Percentiles rank a stretch among this genome's conserved stretches.
Evolutionary conservation across 108 stramenopile genomes (phyloP).

Genomic region (Epipyxis sp.): DNA sequence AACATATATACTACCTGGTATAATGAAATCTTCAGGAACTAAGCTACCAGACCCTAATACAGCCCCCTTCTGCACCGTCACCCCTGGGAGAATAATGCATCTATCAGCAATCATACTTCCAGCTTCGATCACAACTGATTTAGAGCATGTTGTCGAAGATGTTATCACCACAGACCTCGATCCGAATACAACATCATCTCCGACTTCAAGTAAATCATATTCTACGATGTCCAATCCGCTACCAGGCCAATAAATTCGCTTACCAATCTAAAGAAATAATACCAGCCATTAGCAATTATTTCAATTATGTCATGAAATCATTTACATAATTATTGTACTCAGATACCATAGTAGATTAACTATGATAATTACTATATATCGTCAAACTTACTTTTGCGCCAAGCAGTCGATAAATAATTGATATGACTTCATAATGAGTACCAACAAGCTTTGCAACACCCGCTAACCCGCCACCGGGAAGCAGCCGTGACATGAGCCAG

Average conservation of each 20-base stretch:
- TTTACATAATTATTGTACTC: too few species aligned
- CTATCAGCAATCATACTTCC: conserved; percentile 11
- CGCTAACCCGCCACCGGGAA: conserved; percentile 10
- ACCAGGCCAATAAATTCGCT: conserved; percentile 7
- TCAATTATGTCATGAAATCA: too few species aligned
- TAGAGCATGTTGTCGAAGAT: background rate
- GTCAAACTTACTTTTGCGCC: conserved; percentile 26
- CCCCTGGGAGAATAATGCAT: conserved; percentile 10
- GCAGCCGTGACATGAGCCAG: conserved; percentile 1
- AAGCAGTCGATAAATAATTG: background rate
- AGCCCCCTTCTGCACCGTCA: background rate
- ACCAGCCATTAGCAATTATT: too few species aligned
- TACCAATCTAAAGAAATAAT: too few species aligned
- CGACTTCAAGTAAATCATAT: conserved; percentile 13
- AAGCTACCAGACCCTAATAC: conserved; percentile 9
- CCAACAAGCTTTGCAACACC: conserved; percentile 20
- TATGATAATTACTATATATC: too few species aligned
- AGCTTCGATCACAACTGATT: conserved; percentile 5
- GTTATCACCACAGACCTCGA: conserved; percentile 15
- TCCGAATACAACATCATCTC: conserved; percentile 24
- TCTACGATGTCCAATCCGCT: conserved; percentile 10
- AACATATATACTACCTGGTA: too few species aligned
- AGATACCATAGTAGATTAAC: too few species aligned
- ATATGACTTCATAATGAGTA: conserved; percentile 15
- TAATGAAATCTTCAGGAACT: background rate